Base-by-base conservation (phyloP, 208 protist genomes). In the Trypanosoma avium region DNA sequence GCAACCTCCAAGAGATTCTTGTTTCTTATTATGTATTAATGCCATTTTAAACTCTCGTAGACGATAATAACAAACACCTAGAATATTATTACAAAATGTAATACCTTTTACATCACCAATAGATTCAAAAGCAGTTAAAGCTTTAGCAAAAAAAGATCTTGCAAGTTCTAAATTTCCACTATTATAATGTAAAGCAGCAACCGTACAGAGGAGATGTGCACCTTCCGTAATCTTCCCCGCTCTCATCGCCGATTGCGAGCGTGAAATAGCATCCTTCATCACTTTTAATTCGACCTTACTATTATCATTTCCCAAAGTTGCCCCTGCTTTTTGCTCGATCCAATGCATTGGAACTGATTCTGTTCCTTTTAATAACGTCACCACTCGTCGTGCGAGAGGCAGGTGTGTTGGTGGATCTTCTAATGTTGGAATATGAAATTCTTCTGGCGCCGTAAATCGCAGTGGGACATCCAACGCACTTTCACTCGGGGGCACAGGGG, bases 1-100 rank as follows among this genome's bases (percentile, higher is more conserved):
- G 50, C 70, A 68, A n/a, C 76, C 82, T 3, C 82, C 87, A 42
- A 96, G 82, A 36, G 84, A 45, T 67, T 91, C 82, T 64, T 93
- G 91, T 64, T 90, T 77, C 56, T 90, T 90, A 79, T 96, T 77
- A 43, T 94, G 84, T 26, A 94, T 49, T 8, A 96, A 71, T 26
- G 91, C 45, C 59, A 80, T 74, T 53, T 92, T 92, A 69, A 83
- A 88, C 70, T 88, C 74, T 15, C 70, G 73, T 2, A 94, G 71
- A 24, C 75, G 81, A 71, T 76, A 82, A 65, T 92, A 60, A 55
- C 82, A 91, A 3, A 92, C 75, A 30, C 91, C 91, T n/a, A 92
- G 61, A 15, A 93, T 50, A 69, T 96, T 96, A 76, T 96, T 84
- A 65, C 82, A 89, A 63, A 91, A 87, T 19, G 86, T 84, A 12